Evolutionary conservation across 352 stramenopile species (phyloP), one percentile per base, ranked within the genome.

Genomic region (Halophytophthora polymorphica): DNA sequence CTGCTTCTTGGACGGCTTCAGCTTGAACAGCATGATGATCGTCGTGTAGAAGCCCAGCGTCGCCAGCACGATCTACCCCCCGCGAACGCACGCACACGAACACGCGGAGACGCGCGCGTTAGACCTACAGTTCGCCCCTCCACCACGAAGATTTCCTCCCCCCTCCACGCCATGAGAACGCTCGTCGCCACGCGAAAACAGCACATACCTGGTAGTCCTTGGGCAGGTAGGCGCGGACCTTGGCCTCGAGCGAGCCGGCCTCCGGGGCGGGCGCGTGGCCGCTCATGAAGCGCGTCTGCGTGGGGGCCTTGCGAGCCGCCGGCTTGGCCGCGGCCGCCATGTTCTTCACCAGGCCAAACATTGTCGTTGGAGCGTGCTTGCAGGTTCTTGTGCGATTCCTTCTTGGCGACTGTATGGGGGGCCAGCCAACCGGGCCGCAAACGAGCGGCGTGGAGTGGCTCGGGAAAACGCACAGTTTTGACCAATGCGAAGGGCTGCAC

Each of bases 341-440:
- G 68, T 85, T 86, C 75, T 90, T 90, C 50, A 90, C 69, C 50
- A 88, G 75, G 71, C 81, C 72, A 50, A 87, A 66, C 80, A 90
- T 90, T 50, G 57, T 72, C 34, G 51, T 48, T 28, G 31, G 19
- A 23, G 53, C 28, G 28, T 14, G 15, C 11, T 46, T 61, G 29
- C 34, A 57, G 33, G 11, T 38, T 38, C 11, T 38, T 14, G 11
- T 60, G 48, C 38, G 33, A 34, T 34, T 49, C 28, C 45, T 61
- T n/a, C n/a, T 46, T 55, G 52, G 28, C 38, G 42, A 58, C 46
- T 57, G 45, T 39, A 34, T 19, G 33, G 33, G 33, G 33, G 11
- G 11, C 11, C 11, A 38, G 47, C 25, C 25, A 31, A 45, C 31
- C 52, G 46, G 58, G 42, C 13, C 22, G 45, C 29, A 5, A 43